A percentile compares a stretch with the other conserved stretches of the same genome.
These are phyloP conservation scores for Erodium texanum DNA, from an alignment of 441 rosid genomes.

Conservation along the genomic window DNA sequence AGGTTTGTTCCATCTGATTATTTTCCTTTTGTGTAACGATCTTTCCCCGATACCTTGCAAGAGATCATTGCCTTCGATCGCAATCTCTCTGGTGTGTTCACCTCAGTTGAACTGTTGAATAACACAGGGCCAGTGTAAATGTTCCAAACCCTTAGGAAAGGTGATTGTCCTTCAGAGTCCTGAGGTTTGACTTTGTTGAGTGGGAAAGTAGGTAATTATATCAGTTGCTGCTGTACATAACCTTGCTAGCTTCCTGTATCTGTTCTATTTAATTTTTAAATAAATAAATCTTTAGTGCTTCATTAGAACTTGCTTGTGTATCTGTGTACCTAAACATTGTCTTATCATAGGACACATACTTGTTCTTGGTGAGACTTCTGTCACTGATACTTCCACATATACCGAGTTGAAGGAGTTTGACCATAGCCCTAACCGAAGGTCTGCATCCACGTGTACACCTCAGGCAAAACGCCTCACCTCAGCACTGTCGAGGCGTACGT, in stretches of 20 bases:
- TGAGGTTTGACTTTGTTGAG: conserved; percentile 8
- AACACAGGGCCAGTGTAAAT: conserved; percentile 20
- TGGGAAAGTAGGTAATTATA: conserved; percentile 17
- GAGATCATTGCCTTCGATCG: conserved; percentile 22
- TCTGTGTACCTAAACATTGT: neutral
- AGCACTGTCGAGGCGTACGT: too few relatives aligned
- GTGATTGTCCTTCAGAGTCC: conserved; percentile 14
- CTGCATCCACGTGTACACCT: too few relatives aligned
- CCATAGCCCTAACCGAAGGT: too few relatives aligned
- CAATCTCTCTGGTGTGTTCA: conserved; percentile 17
- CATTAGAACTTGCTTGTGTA: neutral
- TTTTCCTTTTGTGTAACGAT: conserved; percentile 7
- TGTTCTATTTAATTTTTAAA: neutral
- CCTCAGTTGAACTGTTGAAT: conserved; percentile 13
- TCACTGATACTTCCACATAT: too few relatives aligned
- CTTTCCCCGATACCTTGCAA: conserved; percentile 14
- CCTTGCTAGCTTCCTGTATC: conserved; percentile 18
- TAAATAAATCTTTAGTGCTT: too few relatives aligned
- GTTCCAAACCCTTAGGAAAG: conserved; percentile 13
- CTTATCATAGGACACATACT: neutral
- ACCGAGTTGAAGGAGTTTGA: too few relatives aligned
- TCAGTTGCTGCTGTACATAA: conserved; percentile 18
- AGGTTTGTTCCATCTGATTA: conserved; percentile 20
- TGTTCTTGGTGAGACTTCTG: neutral
- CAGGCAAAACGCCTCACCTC: too few relatives aligned